Evolutionary conservation across 805 yeast species (phyloP).

Genomic region (Candida adriatica): DNA sequence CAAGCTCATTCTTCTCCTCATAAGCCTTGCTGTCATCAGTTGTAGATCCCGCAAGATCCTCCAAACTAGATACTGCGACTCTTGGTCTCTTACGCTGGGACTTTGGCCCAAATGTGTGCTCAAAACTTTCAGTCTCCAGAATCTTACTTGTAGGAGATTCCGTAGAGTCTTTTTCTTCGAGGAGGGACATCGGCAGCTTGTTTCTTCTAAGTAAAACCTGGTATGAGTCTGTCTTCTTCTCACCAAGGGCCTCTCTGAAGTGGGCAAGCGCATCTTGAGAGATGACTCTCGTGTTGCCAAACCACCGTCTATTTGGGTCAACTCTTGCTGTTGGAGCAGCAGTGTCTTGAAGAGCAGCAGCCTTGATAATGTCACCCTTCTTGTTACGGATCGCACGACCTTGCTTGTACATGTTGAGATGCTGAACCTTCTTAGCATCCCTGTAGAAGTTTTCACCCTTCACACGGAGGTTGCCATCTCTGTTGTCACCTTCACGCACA

Average conservation of each 20-base stretch:
- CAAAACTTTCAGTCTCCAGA: constrained; percentile 81
- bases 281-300: constrained; percentile 94
- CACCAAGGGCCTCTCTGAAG: constrained; percentile 91
- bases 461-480: constrained; percentile 87
- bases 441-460: constrained; percentile 96
- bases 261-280: constrained; percentile 94
- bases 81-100: constrained; percentile 90
- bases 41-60: constrained; percentile 63
- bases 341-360: constrained; percentile 83
- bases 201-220: constrained; percentile 84
- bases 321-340: constrained; percentile 89
- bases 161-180: constrained; percentile 77
- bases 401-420: constrained; percentile 85
- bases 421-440: constrained; percentile 89
- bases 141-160: constrained; percentile 76
- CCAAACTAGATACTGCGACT: constrained; percentile 67
- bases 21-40: constrained; percentile 48
- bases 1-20: constrained; percentile 71
- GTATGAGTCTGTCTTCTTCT: constrained; percentile 71
- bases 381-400: constrained; percentile 86
- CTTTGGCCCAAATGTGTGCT: constrained; percentile 87
- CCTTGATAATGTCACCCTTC: constrained; percentile 77
- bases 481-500: constrained; percentile 68
- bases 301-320: constrained; percentile 96
- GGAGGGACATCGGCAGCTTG: constrained; percentile 89